A percentile compares a stretch with the other conserved stretches of the same genome.
phyloP scores from a whole-genome alignment of 306 rosid genomes.

The Notholithocarpus densiflorus region DNA sequence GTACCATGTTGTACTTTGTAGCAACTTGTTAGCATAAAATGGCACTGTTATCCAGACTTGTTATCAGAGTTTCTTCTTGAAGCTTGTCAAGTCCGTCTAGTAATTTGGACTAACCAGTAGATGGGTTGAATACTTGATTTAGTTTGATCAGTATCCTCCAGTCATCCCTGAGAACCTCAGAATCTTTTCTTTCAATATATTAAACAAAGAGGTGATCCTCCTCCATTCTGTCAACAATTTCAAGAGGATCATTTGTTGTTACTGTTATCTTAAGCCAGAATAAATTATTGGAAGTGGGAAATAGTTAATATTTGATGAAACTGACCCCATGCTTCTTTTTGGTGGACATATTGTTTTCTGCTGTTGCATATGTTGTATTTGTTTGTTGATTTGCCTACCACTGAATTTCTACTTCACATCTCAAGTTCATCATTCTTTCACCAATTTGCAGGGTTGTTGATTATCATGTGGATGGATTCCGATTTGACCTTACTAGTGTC shows the following conservation, averaged over 20 bases:
- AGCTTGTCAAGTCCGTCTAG: constrained; percentile 9
- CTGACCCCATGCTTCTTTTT: not conserved
- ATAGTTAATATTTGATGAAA: not conserved
- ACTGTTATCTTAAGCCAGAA: not conserved
- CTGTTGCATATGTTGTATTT: not conserved
- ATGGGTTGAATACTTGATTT: constrained; percentile 4
- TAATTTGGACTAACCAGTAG: not conserved
- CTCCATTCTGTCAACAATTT: constrained; percentile 6
- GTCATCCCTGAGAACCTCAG: not conserved
- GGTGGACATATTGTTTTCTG: not conserved
- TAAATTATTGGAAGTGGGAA: not conserved
- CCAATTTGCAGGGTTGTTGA: constrained; percentile 71
- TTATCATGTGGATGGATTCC: constrained; percentile 94
- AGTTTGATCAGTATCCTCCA: not conserved
- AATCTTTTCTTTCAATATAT: not conserved
- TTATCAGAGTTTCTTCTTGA: not conserved
- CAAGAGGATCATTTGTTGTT: not conserved
- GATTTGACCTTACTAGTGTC: constrained; percentile 93
- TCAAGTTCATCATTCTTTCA: constrained; percentile 11
- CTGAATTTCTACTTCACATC: not conserved
- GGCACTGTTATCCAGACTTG: not conserved
- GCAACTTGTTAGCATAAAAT: not conserved
- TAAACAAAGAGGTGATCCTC: not conserved
- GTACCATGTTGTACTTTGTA: not conserved
- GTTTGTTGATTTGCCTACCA: not conserved